Base-by-base conservation (phyloP, 2,329 filamentous ascomycete species). In the Cephalotrichum gorgonifer region DNA sequence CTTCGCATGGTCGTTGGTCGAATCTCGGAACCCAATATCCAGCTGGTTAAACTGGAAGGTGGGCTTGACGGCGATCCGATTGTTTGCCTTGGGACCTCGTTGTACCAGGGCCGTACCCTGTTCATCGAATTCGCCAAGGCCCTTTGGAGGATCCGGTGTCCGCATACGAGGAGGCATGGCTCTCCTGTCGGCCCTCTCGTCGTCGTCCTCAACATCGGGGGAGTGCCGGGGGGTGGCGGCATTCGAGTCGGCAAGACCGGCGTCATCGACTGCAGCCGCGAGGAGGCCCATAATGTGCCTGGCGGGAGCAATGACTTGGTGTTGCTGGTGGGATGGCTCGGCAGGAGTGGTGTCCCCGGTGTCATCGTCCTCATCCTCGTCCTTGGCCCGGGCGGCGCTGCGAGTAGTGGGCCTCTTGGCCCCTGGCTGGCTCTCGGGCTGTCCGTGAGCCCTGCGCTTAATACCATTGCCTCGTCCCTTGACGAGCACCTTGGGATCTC, bases 11-110 rank as follows among this genome's bases (percentile, higher is more conserved):
- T 77, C 74, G 51, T 81, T 81, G 52, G 71, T 71, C 4, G 75
- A 77, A 55, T 81, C 78, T 22, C 74, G 70, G 59, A 78, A 81
- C 14, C 78, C 78, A 52, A 81, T 81, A 56, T 81, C 76, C 50
- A 71, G 65, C 8, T 73, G 63, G 33, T 74, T 67, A 50, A 71
- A 79, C 47, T 68, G 62, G 53, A 74, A 75, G 1, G 69, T 54
- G 11, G 75, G 75, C 4, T 59, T 59, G 41, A 78, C 62, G 56
- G 80, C 70, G 49, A 79, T 70, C 25, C 73, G 76, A 55, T 76
- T 79, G 56, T 73, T 70, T 25, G 67, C 52, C 63, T 64, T 65
- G 28, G 67, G 65, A 41, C 65, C 60, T 50, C 67, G 64, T 35
- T 63, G 67, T 45, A 76, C 68, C 11, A 70, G 64, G 27, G 75